A percentile compares a stretch with the other conserved stretches of the same genome.
Evolutionary conservation across 2,329 filamentous ascomycete genomes (phyloP).

Genomic region (Talaromyces atroroseus): DNA sequence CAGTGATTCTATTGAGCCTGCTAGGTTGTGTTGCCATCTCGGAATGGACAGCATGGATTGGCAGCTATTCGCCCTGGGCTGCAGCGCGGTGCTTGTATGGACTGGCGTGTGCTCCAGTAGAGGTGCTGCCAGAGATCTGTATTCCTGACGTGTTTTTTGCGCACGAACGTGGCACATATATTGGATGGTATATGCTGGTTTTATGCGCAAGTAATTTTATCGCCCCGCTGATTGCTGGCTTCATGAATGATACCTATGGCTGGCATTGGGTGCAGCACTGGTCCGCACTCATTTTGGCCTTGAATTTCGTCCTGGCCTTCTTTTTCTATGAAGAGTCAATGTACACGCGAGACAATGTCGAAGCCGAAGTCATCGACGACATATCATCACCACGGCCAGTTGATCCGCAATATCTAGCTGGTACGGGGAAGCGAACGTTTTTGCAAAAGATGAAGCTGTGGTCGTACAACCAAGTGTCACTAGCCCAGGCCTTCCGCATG

Average conservation of each 20-base stretch:
- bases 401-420: background rate
- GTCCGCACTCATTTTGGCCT: slow-evolving; percentile 49
- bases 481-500: slow-evolving; percentile 20
- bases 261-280: slow-evolving; percentile 52
- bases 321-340: slow-evolving; percentile 59
- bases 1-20: slow-evolving; percentile 14
- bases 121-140: slow-evolving; percentile 44
- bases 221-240: slow-evolving; percentile 47
- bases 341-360: slow-evolving; percentile 39
- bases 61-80: slow-evolving; percentile 11
- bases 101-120: slow-evolving; percentile 45
- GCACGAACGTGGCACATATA: slow-evolving; percentile 40
- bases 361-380: slow-evolving; percentile 17
- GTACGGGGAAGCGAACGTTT: slow-evolving; percentile 14
- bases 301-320: slow-evolving; percentile 50
- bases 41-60: slow-evolving; percentile 13
- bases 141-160: slow-evolving; percentile 44
- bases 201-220: slow-evolving; percentile 43
- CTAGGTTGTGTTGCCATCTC: slow-evolving; percentile 12
- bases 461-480: slow-evolving; percentile 19
- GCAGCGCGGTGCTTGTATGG: slow-evolving; percentile 32
- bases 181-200: slow-evolving; percentile 42
- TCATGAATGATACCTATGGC: slow-evolving; percentile 44
- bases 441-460: slow-evolving; percentile 23
- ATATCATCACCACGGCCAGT: background rate